Percentiles rank a stretch among this genome's conserved stretches.
phyloP scores from a whole-genome alignment of 1,284 basidiomycete genomes.

The Puccinia brachypodii region DNA sequence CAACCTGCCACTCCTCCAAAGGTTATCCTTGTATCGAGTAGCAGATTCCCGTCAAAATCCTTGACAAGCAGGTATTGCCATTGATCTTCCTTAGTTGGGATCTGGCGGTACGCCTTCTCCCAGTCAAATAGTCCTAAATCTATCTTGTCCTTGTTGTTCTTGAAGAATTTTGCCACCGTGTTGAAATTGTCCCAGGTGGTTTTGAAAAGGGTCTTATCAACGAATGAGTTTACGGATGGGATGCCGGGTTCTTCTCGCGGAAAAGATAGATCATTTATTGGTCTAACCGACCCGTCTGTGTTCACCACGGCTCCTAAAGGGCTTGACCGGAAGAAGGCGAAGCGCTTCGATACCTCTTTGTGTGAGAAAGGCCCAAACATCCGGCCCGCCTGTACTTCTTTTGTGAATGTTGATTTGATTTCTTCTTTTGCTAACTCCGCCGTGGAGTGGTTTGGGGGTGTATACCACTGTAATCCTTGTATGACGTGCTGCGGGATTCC shows the following conservation, averaged over 20 bases:
- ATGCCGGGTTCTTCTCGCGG: not conserved
- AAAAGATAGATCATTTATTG: not conserved
- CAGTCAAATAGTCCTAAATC: slow-evolving; percentile 6
- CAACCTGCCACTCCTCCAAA: slow-evolving; percentile 11
- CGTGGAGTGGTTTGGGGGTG: too few relatives aligned
- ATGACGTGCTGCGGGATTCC: too few relatives aligned
- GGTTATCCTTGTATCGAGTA: not conserved
- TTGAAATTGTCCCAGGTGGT: slow-evolving; percentile 1
- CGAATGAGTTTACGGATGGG: slow-evolving; percentile 2
- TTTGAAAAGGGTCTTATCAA: not conserved
- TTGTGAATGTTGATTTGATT: too few relatives aligned
- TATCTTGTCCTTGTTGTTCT: too few relatives aligned
- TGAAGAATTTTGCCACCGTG: not conserved
- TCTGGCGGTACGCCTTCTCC: slow-evolving; percentile 25
- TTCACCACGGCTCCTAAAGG: not conserved
- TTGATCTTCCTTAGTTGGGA: not conserved
- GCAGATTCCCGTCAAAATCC: not conserved
- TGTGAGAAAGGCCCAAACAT: not conserved
- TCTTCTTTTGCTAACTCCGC: too few relatives aligned
- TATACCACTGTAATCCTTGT: too few relatives aligned
- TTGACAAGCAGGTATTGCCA: not conserved
- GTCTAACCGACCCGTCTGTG: not conserved
- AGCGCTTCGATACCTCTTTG: not conserved
- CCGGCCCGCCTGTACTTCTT: too few relatives aligned
- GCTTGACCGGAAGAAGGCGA: not conserved